A percentile compares a stretch with the other conserved stretches of the same genome.
Evolutionary conservation across 1,139 yeast genomes (phyloP).

Genomic region (Entelexis sorbosivorans): DNA sequence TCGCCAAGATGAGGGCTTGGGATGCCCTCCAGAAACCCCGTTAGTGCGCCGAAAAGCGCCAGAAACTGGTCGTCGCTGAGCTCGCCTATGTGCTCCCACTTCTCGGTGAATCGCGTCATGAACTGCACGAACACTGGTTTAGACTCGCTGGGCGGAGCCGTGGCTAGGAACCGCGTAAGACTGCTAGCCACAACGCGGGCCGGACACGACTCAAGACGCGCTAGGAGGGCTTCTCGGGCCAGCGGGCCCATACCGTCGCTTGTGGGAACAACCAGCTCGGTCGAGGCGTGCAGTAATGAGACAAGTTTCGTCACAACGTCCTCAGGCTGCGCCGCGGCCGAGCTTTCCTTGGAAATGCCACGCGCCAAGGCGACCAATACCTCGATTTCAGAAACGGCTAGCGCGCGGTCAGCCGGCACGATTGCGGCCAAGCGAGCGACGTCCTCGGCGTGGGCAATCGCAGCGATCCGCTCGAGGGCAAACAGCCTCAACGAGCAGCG

Average conservation of each 20-base stretch:
- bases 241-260: not conserved
- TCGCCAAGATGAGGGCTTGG: not conserved
- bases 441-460: slow-evolving; percentile 13
- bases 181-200: slow-evolving; percentile 6
- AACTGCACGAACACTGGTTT: slow-evolving; percentile 2
- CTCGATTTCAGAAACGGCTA: slow-evolving; percentile 49
- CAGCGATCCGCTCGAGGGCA: slow-evolving; percentile 19
- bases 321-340: not conserved
- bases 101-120: not conserved
- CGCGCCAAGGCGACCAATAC: slow-evolving; percentile 53
- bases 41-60: slow-evolving; percentile 9
- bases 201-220: slow-evolving; percentile 4
- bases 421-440: slow-evolving; percentile 10
- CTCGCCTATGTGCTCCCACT: slow-evolving; percentile 1
- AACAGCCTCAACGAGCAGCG: slow-evolving; percentile 18
- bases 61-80: not conserved
- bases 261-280: not conserved
- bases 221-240: not conserved
- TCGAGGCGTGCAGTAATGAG: not conserved
- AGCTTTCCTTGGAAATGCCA: slow-evolving; percentile 2
- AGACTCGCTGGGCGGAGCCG: not conserved
- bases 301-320: not conserved
- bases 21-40: slow-evolving; percentile 17
- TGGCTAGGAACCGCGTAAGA: slow-evolving; percentile 7
- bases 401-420: slow-evolving; percentile 17